Evolutionary conservation across 345 rosid species (phyloP).

Genomic region (Gossypium australe): DNA sequence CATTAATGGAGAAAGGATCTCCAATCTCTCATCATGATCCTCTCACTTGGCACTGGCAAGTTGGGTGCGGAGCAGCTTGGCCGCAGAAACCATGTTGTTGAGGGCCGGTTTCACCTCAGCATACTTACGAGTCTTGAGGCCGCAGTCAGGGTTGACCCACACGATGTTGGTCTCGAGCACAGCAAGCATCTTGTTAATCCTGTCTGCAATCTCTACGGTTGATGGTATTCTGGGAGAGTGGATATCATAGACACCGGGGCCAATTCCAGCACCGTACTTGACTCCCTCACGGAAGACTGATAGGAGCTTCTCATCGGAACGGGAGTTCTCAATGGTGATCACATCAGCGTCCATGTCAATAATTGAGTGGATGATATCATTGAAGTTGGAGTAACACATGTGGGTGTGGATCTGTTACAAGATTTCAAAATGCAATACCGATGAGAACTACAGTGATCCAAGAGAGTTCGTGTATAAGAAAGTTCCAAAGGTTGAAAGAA

Average conservation of each 20-base stretch:
- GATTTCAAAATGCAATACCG: not conserved
- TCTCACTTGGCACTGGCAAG: slow-evolving; percentile 80
- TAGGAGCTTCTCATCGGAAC: slow-evolving; percentile 94
- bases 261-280: slow-evolving; percentile 92
- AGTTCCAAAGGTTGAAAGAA: not conserved
- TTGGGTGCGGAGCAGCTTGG: slow-evolving; percentile 82
- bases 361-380: slow-evolving; percentile 93
- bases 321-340: slow-evolving; percentile 98
- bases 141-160: slow-evolving; percentile 99
- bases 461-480: not conserved
- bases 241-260: slow-evolving; percentile 95
- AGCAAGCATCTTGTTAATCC: slow-evolving; percentile 92
- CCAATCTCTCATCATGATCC: slow-evolving; percentile 13
- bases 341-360: slow-evolving; percentile 98
- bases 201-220: slow-evolving; percentile 84
- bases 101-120: slow-evolving; percentile 90
- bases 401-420: slow-evolving; percentile 77
- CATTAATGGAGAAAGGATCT: not conserved
- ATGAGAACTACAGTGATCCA: not conserved
- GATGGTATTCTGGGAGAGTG: slow-evolving; percentile 98
- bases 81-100: slow-evolving; percentile 81
- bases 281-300: slow-evolving; percentile 99
- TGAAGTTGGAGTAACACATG: slow-evolving; percentile 99
- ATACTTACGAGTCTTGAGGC: slow-evolving; percentile 92
- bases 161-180: slow-evolving; percentile 80